phyloP scores from a whole-genome alignment of 164 flowering plant genomes.

The Echeveria elegans region DNA sequence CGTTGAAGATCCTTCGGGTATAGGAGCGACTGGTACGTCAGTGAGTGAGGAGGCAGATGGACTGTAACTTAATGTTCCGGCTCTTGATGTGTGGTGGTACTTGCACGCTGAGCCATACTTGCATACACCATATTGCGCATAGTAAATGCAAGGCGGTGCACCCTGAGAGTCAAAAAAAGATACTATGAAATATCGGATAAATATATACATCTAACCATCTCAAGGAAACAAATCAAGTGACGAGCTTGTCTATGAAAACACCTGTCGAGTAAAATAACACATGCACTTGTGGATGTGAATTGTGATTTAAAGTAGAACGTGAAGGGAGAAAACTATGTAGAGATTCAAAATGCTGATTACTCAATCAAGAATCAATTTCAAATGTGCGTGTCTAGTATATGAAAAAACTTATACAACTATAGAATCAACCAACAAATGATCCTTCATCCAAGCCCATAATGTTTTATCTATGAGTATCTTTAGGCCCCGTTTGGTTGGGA shows the following conservation, averaged over 20 bases:
- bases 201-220: background rate
- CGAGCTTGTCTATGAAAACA: no score
- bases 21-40: slow-evolving; percentile 90
- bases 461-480: no score
- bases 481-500: no score
- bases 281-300: no score
- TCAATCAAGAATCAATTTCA: no score
- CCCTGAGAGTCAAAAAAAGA: background rate
- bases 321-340: no score
- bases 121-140: slow-evolving; percentile 6
- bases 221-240: no score
- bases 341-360: no score
- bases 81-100: slow-evolving; percentile 38
- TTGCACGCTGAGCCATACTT: slow-evolving; percentile 9
- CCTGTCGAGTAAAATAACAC: no score
- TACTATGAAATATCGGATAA: background rate
- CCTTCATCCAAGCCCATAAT: background rate
- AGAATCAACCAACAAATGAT: background rate
- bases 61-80: slow-evolving; percentile 61
- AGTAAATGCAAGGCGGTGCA: background rate
- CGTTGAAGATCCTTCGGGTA: slow-evolving; percentile 65
- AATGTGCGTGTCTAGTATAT: no score
- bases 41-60: slow-evolving; percentile 93
- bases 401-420: no score
- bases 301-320: no score